These are phyloP conservation scores for Moesziomyces antarcticus DNA, from an alignment of 1,284 basidiomycete genomes.

Conservation along the genomic window DNA sequence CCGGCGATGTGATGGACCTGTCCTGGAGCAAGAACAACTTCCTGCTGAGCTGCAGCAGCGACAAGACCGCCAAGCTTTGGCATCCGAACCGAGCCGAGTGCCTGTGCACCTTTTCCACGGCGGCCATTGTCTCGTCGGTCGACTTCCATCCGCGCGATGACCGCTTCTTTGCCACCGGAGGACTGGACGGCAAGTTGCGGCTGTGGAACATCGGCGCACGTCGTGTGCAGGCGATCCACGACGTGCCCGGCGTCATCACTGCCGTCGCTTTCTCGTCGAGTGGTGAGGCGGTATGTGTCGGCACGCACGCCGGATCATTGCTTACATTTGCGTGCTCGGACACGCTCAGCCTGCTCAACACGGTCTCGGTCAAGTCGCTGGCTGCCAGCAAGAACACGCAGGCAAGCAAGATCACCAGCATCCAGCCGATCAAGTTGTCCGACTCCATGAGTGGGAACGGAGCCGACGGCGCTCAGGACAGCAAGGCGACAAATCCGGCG, in stretches of 20 bases:
- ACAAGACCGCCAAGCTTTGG: conserved; percentile 69
- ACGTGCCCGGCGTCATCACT: conserved; percentile 68
- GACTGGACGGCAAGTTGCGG: conserved; percentile 68
- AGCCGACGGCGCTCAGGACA: too few species aligned
- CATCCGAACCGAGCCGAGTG: conserved; percentile 66
- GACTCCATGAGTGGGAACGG: conserved; percentile 4
- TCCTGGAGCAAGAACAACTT: conserved; percentile 70
- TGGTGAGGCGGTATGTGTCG: conserved; percentile 65
- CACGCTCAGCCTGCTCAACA: conserved; percentile 55
- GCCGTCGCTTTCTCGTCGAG: conserved; percentile 66
- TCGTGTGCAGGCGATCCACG: conserved; percentile 46
- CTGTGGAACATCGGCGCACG: conserved; percentile 66
- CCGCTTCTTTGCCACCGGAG: conserved; percentile 68
- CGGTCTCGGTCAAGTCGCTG: conserved; percentile 62
- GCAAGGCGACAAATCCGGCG: too few species aligned
- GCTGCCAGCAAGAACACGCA: conserved; percentile 63
- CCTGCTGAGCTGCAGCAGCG: conserved; percentile 68
- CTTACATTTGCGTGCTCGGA: conserved; percentile 64
- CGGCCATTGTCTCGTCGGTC: conserved; percentile 68
- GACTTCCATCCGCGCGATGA: conserved; percentile 68
- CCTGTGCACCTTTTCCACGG: conserved; percentile 68
- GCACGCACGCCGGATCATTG: conserved; percentile 64
- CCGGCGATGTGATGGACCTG: conserved; percentile 67
- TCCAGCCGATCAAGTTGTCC: conserved; percentile 53
- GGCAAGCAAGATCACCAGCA: conserved; percentile 68